These are phyloP conservation scores for Pseudocercospora crystallina DNA, from an alignment of 2,329 filamentous ascomycete genomes.

Conservation along the genomic window DNA sequence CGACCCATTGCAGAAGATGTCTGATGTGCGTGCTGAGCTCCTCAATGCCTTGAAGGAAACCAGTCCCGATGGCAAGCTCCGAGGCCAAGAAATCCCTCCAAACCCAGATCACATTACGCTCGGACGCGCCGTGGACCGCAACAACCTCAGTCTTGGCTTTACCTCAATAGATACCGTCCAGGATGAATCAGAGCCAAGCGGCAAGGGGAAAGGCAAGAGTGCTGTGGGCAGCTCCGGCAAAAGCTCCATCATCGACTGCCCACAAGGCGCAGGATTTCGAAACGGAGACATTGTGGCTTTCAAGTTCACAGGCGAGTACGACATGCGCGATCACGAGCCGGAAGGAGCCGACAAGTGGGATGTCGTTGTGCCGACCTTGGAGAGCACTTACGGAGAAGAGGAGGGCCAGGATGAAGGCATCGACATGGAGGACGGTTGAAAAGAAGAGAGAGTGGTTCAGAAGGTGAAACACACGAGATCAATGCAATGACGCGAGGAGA, in stretches of 20 bases:
- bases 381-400: conserved; percentile 33
- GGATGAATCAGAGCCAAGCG: conserved; percentile 24
- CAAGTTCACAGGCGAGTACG: conserved; percentile 30
- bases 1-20: conserved; percentile 44
- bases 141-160: conserved; percentile 44
- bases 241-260: conserved; percentile 36
- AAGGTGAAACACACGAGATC: too few relatives aligned
- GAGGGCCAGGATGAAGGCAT: conserved; percentile 24
- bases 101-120: conserved; percentile 42
- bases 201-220: conserved; percentile 42
- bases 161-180: conserved; percentile 32
- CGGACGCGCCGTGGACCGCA: conserved; percentile 41
- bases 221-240: conserved; percentile 23
- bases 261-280: conserved; percentile 36
- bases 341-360: conserved; percentile 32
- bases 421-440: conserved; percentile 25
- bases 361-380: conserved; percentile 34
- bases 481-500: too few relatives aligned
- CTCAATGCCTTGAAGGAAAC: conserved; percentile 44
- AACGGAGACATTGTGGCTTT: conserved; percentile 38
- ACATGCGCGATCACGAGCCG: conserved; percentile 20
- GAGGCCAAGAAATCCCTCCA: conserved; percentile 39
- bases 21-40: conserved; percentile 43
- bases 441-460: neutral
- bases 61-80: conserved; percentile 35